These are phyloP conservation scores for Tylopilus orsonianus DNA, from an alignment of 1,284 basidiomycete genomes.

Conservation along the genomic window DNA sequence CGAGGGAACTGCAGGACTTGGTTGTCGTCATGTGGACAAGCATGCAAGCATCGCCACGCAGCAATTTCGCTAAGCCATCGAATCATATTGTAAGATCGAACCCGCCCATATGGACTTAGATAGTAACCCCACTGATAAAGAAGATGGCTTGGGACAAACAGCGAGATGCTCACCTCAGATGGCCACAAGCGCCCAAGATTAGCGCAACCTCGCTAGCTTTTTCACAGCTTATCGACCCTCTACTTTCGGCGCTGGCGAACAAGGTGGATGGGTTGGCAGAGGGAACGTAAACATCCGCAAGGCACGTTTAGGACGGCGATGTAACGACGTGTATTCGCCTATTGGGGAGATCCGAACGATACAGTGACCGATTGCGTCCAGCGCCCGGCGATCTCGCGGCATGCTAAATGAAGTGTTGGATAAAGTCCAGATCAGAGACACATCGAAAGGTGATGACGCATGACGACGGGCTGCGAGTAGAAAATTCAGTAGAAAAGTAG, in stretches of 20 bases:
- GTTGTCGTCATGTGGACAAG: not conserved
- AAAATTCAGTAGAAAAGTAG: constrained; percentile 3
- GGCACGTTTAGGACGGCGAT: not conserved
- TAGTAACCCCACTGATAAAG: not conserved
- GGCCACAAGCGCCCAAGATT: not conserved
- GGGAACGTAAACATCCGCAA: not conserved
- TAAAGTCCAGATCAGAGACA: not conserved
- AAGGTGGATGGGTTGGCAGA: not conserved
- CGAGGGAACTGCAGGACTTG: not conserved
- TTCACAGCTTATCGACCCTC: not conserved
- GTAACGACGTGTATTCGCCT: not conserved
- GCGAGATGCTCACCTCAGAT: not conserved
- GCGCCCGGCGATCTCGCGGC: constrained; percentile 2
- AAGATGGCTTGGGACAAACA: not conserved
- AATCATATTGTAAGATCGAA: not conserved
- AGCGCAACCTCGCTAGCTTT: not conserved
- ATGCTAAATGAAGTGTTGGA: not conserved
- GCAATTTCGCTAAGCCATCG: not conserved
- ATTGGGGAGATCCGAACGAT: not conserved
- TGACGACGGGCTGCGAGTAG: constrained; percentile 5
- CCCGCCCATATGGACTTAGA: not conserved
- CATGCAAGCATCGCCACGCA: not conserved
- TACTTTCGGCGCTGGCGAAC: not conserved
- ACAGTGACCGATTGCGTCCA: not conserved
- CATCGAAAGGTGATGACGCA: not conserved